Conservation (phyloP, 202 grass and related monocot species). For the Musa balbisiana region DNA sequence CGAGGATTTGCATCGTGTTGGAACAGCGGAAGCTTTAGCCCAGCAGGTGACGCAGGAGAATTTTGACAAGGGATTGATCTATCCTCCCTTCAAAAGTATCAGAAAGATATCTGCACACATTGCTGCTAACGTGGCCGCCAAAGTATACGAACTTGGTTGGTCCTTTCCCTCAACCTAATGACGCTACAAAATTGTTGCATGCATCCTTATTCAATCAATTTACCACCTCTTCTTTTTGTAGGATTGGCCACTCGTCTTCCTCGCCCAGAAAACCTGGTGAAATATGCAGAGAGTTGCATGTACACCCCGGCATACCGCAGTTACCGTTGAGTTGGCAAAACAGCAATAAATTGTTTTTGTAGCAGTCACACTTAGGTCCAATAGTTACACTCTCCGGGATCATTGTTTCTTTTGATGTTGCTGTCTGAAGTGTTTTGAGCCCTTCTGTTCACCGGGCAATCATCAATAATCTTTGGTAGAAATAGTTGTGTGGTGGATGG, state of each 20-base stretch:
- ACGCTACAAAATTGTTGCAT: neutral
- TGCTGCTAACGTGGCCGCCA: slow-evolving; percentile 48
- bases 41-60: slow-evolving; percentile 57
- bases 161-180: neutral
- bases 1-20: neutral
- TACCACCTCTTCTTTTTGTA: slow-evolving; percentile 21
- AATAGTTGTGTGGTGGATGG: no score
- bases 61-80: slow-evolving; percentile 80
- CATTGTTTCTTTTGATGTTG: no score
- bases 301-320: slow-evolving; percentile 69
- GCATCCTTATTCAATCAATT: neutral
- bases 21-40: slow-evolving; percentile 63
- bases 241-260: slow-evolving; percentile 69
- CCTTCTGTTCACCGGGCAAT: no score
- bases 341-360: no score
- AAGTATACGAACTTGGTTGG: slow-evolving; percentile 76
- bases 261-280: slow-evolving; percentile 57
- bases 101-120: slow-evolving; percentile 79
- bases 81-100: slow-evolving; percentile 72
- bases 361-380: no score
- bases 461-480: no score
- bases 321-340: slow-evolving; percentile 36
- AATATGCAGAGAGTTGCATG: slow-evolving; percentile 84
- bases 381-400: no score
- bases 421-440: no score